Evolutionary conservation across 1,284 basidiomycete genomes (phyloP), one percentile per base, ranked within the genome.

Genomic region (Irpex sp.): DNA sequence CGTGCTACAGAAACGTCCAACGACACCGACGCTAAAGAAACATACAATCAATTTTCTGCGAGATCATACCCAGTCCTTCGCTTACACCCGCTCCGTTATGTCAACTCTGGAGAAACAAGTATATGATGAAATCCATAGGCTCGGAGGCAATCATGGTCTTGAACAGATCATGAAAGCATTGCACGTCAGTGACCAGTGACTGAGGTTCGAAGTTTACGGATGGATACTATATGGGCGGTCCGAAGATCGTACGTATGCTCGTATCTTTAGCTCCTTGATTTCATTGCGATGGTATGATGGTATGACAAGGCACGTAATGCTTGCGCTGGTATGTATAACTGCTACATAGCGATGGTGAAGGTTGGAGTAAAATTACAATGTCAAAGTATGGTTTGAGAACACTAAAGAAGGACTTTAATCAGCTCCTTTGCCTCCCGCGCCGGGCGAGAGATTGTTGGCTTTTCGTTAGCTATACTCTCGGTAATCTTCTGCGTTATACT

Each of bases 1-100:
- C 69, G 88, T 96, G 8, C 83, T 97, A 17, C 92, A 96, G 74
- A 95, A 97, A 76, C 83, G 92, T 9, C 94, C 96, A 0, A 81
- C 85, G 0, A 92, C 92, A 0, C 86, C 88, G 0, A 91, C 91
- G 0, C 79, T 94, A 60, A 97, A 97, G 73, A 77, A 78, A 0
- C 89, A 94, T 70, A 86, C 88, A 0, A 93, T 97, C 62, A 79
- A 85, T 8, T 95, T 96, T 73, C 83, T 97, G 70, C 78, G 80
- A 19, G 73, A 83, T n/a, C 76, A 82, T 34, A 94, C 92, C 0
- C 81, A 85, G 63, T 92, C 91, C 0, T 93, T 94, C 69, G 85
- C 84, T 1, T 94, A 94, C 71, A 93, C 92, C 0, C 76, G 85
- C 1, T 66, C 74, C 0, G 91, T 94, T 0, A 75, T 94, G 56